Evolutionary conservation across 2,329 filamentous ascomycete genomes (phyloP).

Genomic region (Aspergillus ochraceoroseus): DNA sequence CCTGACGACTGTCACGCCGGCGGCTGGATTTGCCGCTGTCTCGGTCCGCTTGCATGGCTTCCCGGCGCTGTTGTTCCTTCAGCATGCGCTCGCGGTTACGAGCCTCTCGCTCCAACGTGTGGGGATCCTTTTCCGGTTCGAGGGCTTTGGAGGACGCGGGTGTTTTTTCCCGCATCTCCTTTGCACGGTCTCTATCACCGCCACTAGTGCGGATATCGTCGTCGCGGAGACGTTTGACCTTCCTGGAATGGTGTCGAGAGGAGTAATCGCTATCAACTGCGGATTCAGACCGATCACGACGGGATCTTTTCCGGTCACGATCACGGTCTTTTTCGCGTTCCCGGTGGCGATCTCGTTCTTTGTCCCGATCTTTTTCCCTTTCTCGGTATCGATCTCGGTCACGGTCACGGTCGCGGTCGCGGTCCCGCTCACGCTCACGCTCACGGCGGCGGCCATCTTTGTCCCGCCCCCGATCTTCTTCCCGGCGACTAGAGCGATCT

Average conservation of each 20-base stretch:
- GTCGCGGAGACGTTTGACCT: conserved; percentile 35
- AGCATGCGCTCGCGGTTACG: conserved; percentile 59
- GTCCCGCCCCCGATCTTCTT: conserved; percentile 38
- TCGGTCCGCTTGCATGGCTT: conserved; percentile 43
- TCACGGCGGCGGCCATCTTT: conserved; percentile 27
- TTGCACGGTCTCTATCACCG: conserved; percentile 23
- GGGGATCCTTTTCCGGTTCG: conserved; percentile 55
- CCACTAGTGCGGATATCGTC: conserved; percentile 23
- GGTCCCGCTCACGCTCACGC: conserved; percentile 23
- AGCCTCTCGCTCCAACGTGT: conserved; percentile 69
- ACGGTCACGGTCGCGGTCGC: conserved; percentile 31
- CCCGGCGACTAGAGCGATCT: conserved; percentile 28
- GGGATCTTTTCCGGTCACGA: conserved; percentile 36
- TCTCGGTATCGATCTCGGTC: conserved; percentile 48
- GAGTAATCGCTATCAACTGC: conserved; percentile 31
- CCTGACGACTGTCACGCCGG: conserved; percentile 34
- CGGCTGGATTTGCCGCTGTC: conserved; percentile 28
- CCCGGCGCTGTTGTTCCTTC: conserved; percentile 61
- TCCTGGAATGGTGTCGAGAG: conserved; percentile 33
- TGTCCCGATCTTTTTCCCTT: conserved; percentile 43
- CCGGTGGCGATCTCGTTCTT: conserved; percentile 22
- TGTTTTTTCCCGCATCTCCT: conserved; percentile 12
- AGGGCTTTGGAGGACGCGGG: conserved; percentile 16
- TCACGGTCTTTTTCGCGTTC: conserved; percentile 18
- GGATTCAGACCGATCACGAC: conserved; percentile 40